These are phyloP conservation scores for Pittosporum tobira DNA, from an alignment of 129 eudicot species.

Conservation along the genomic window DNA sequence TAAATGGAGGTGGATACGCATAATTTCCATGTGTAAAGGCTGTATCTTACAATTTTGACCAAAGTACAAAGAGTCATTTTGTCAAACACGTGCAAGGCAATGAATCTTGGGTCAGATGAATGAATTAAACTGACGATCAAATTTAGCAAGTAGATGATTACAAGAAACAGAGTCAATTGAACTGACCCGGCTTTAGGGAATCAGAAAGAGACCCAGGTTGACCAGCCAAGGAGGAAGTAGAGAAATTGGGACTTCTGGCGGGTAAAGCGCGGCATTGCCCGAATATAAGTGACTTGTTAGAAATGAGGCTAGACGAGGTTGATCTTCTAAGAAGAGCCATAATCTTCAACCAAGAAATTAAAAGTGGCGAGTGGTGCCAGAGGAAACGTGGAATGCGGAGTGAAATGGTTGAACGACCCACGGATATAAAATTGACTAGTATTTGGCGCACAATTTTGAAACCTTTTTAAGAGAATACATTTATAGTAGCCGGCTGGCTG, in stretches of 20 bases:
- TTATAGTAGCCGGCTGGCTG: no score
- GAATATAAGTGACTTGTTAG: background rate
- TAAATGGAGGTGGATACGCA: no score
- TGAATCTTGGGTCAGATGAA: background rate
- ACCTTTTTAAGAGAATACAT: no score
- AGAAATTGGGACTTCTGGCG: constrained; percentile 9
- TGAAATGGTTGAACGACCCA: no score
- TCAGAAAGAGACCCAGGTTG: constrained; percentile 8
- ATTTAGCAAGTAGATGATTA: background rate
- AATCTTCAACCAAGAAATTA: no score
- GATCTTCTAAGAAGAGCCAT: no score
- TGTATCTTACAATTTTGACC: no score
- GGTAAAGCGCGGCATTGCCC: background rate
- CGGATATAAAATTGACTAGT: no score
- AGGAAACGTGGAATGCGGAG: no score
- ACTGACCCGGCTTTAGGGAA: background rate
- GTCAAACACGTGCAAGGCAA: constrained; percentile 28
- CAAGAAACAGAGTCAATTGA: background rate
- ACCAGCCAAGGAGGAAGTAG: constrained; percentile 13
- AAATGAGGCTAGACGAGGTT: background rate
- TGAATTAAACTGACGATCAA: background rate
- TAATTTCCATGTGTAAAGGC: no score
- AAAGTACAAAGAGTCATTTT: constrained; percentile 26
- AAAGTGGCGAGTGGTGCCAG: no score
- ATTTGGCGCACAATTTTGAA: no score